Evolutionary conservation across 257 asterid genomes (phyloP).

Genomic region (Dorcoceras hygrometricum): DNA sequence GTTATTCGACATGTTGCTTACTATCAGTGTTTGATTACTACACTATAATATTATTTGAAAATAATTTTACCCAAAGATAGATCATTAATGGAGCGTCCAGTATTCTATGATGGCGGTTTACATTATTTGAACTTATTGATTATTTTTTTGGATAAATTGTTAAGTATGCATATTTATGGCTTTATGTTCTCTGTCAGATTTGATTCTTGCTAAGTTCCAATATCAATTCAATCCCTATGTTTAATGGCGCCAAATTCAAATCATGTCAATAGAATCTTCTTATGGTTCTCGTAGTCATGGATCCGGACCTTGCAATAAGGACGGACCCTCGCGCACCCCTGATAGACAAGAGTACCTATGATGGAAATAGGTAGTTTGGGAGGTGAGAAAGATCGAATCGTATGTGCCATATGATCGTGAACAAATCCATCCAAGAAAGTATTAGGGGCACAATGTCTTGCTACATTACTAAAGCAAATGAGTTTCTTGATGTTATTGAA

Average conservation of each 20-base stretch:
- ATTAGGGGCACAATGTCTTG: not conserved
- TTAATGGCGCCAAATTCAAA: too few relatives aligned
- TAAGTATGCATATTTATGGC: too few relatives aligned
- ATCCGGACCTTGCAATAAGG: not conserved
- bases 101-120: not conserved
- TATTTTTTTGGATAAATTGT: too few relatives aligned
- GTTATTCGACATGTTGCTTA: too few relatives aligned
- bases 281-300: not conserved
- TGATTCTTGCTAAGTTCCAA: too few relatives aligned
- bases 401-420: not conserved
- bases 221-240: too few relatives aligned
- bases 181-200: too few relatives aligned
- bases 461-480: too few relatives aligned
- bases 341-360: not conserved
- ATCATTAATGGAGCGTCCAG: not conserved
- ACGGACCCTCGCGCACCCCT: not conserved
- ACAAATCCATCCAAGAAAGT: not conserved
- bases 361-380: not conserved
- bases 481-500: too few relatives aligned
- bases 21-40: not conserved
- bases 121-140: not conserved
- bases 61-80: not conserved
- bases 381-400: not conserved
- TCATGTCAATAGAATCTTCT: not conserved
- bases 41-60: not conserved